These are phyloP conservation scores for Corinectria fuckeliana DNA, from an alignment of 2,329 filamentous ascomycete species.

Conservation along the genomic window DNA sequence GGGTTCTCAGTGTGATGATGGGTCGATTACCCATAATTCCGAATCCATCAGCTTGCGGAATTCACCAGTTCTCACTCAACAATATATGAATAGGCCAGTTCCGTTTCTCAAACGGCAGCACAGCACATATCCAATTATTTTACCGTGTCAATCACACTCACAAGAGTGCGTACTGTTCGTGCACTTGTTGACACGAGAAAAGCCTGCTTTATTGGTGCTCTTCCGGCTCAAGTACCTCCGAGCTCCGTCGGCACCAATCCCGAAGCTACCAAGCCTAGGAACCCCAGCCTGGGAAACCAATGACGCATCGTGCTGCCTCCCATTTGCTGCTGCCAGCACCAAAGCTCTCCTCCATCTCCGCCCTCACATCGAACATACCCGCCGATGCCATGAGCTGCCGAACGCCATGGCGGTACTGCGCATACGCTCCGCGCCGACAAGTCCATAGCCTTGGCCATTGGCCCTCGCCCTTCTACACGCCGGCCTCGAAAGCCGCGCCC, in stretches of 20 bases:
- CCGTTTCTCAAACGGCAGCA: neutral
- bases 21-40: slow-evolving; percentile 17
- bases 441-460: slow-evolving; percentile 24
- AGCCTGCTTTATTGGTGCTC: neutral
- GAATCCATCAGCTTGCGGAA: slow-evolving; percentile 6
- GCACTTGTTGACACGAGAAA: neutral
- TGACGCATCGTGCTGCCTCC: slow-evolving; percentile 32
- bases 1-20: neutral
- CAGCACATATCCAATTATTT: neutral
- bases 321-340: slow-evolving; percentile 27
- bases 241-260: neutral
- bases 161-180: neutral
- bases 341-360: slow-evolving; percentile 16
- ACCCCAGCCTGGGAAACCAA: slow-evolving; percentile 23
- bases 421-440: slow-evolving; percentile 27
- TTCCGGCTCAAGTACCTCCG: neutral
- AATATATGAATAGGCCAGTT: too few relatives aligned
- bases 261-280: slow-evolving; percentile 14
- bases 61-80: slow-evolving; percentile 9
- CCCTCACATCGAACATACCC: slow-evolving; percentile 21
- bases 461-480: slow-evolving; percentile 8
- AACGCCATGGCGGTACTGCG: slow-evolving; percentile 42
- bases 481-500: slow-evolving; percentile 14
- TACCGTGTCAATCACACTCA: neutral
- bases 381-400: slow-evolving; percentile 41